Conservation (phyloP, 2,329 filamentous ascomycete species). For the Cladosporium cucumerinum region DNA sequence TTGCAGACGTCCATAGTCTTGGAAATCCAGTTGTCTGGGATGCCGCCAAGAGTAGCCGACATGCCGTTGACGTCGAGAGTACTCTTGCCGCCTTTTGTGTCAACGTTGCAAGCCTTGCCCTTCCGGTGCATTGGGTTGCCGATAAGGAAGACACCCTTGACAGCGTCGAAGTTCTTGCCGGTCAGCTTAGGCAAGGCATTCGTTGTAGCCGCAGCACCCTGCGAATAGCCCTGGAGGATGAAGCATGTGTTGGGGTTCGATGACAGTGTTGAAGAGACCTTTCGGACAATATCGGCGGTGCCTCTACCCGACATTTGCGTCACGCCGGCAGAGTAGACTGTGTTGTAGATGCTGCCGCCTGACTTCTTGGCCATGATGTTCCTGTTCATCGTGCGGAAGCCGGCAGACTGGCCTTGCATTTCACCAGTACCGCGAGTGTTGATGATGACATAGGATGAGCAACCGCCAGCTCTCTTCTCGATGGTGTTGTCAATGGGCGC, state of each 20-base stretch:
- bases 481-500: neutral
- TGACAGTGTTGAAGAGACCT: slow-evolving; percentile 29
- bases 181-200: slow-evolving; percentile 35
- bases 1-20: slow-evolving; percentile 40
- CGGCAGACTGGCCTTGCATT: slow-evolving; percentile 25
- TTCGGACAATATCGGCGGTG: slow-evolving; percentile 35
- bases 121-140: slow-evolving; percentile 35
- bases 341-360: slow-evolving; percentile 37
- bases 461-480: neutral
- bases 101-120: slow-evolving; percentile 37
- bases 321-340: slow-evolving; percentile 33
- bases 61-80: slow-evolving; percentile 34
- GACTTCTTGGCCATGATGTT: slow-evolving; percentile 28
- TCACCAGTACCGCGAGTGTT: slow-evolving; percentile 27
- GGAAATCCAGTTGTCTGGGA: slow-evolving; percentile 33
- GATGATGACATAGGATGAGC: slow-evolving; percentile 23
- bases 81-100: slow-evolving; percentile 34
- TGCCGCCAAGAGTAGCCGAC: slow-evolving; percentile 15
- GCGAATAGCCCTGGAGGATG: slow-evolving; percentile 39
- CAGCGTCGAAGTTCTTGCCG: slow-evolving; percentile 33
- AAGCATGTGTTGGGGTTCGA: slow-evolving; percentile 34
- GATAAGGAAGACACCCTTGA: slow-evolving; percentile 38
- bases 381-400: slow-evolving; percentile 34
- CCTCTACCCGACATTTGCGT: slow-evolving; percentile 30
- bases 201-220: slow-evolving; percentile 37